phyloP scores from a whole-genome alignment of 2,329 filamentous ascomycete species.

The Didymella segeticola region DNA sequence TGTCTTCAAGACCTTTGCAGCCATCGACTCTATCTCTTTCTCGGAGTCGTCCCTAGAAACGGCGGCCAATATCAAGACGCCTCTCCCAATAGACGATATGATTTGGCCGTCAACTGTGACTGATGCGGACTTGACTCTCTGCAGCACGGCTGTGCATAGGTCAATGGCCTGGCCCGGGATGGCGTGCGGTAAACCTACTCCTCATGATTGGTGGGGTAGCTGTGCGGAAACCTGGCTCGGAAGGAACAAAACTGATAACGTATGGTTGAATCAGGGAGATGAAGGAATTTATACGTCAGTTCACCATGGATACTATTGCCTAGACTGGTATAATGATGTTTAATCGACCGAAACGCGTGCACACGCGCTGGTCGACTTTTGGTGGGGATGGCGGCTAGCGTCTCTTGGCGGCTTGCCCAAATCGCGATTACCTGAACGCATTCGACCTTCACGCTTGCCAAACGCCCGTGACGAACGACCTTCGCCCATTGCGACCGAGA shows the following conservation, averaged over 20 bases:
- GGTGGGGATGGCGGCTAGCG: slow-evolving; percentile 14
- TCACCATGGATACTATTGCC: slow-evolving; percentile 1
- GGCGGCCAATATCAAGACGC: slow-evolving; percentile 88
- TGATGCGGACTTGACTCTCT: slow-evolving; percentile 92
- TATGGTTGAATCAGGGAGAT: neutral
- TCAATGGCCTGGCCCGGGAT: slow-evolving; percentile 15
- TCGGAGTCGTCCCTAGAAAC: slow-evolving; percentile 88
- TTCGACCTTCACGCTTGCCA: slow-evolving; percentile 32
- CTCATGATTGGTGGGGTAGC: slow-evolving; percentile 31
- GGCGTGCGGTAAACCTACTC: slow-evolving; percentile 26
- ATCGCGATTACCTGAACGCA: slow-evolving; percentile 33
- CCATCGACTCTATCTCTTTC: slow-evolving; percentile 84
- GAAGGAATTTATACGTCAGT: neutral
- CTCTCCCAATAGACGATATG: slow-evolving; percentile 88
- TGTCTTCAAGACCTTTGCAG: slow-evolving; percentile 85
- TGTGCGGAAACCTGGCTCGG: neutral
- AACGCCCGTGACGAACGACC: slow-evolving; percentile 27
- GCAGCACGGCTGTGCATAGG: slow-evolving; percentile 74
- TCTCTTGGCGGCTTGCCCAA: slow-evolving; percentile 37
- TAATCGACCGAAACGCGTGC: slow-evolving; percentile 10
- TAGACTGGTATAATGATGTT: slow-evolving; percentile 5
- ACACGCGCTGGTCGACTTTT: slow-evolving; percentile 16
- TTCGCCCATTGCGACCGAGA: slow-evolving; percentile 23
- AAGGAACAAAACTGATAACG: too few species aligned
- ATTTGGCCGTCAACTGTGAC: slow-evolving; percentile 92